A percentile compares a stretch with the other conserved stretches of the same genome.
phyloP scores from a whole-genome alignment of 2,329 filamentous ascomycete genomes.

The Diaporthe destruens region DNA sequence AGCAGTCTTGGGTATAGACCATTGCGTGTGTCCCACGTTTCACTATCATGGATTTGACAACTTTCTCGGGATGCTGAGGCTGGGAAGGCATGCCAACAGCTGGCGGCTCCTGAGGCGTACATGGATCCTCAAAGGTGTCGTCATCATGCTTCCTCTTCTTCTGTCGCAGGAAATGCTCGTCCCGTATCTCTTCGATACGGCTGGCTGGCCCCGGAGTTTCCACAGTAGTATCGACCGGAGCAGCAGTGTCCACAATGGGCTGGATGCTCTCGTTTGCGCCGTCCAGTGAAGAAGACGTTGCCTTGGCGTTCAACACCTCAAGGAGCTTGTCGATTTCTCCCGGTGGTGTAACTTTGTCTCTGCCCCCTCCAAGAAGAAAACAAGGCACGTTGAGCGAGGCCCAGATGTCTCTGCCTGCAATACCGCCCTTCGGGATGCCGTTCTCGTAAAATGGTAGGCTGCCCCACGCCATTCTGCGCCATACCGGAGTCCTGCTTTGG shows the following conservation, averaged over 20 bases:
- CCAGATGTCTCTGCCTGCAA: constrained; percentile 81
- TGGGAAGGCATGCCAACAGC: constrained; percentile 60
- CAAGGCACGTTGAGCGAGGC: constrained; percentile 78
- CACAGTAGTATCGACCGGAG: constrained; percentile 58
- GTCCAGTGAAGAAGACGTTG: constrained; percentile 37
- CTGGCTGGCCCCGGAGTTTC: constrained; percentile 44
- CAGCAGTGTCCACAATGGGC: constrained; percentile 61
- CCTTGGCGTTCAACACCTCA: constrained; percentile 52
- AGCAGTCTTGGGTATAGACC: constrained; percentile 82
- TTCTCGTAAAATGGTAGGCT: constrained; percentile 71
- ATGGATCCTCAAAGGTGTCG: constrained; percentile 58
- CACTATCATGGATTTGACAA: constrained; percentile 78
- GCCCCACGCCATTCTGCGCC: constrained; percentile 84
- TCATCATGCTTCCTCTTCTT: constrained; percentile 43
- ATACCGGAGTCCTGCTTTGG: constrained; percentile 86
- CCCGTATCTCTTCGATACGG: constrained; percentile 54
- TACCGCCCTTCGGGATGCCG: constrained; percentile 68
- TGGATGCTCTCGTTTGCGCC: constrained; percentile 41
- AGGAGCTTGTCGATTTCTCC: constrained; percentile 77
- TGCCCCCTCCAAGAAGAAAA: constrained; percentile 81
- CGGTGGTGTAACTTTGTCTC: constrained; percentile 81
- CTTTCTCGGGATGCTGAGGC: constrained; percentile 60
- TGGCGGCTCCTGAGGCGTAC: constrained; percentile 59
- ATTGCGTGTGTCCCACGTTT: constrained; percentile 85
- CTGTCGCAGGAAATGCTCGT: constrained; percentile 53